Evolutionary conservation across 75 land plant genomes (phyloP).

Genomic region (Selaginella tamariscina): DNA sequence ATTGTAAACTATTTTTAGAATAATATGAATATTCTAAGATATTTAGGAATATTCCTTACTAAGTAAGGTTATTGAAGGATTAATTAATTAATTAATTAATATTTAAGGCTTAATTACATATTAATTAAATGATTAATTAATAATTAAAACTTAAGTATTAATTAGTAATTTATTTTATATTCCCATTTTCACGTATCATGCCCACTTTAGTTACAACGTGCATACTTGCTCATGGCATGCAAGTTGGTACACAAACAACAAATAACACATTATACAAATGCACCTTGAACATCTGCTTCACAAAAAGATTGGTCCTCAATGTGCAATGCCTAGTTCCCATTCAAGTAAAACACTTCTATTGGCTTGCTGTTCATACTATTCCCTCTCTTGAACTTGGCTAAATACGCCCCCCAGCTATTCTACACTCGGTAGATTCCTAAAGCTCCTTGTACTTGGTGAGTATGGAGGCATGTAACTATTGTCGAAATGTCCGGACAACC

Average conservation of each 20-base stretch:
- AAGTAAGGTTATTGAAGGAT: no score
- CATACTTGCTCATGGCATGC: neutral
- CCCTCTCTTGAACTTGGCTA: neutral
- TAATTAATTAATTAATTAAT: no score
- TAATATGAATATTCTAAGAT: no score
- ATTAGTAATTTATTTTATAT: no score
- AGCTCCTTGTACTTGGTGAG: neutral
- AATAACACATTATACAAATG: neutral
- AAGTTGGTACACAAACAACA: neutral
- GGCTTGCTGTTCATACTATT: neutral
- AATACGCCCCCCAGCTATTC: neutral
- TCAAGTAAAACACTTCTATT: neutral
- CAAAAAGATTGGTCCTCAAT: neutral
- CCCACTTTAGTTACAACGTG: no score
- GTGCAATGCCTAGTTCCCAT: neutral
- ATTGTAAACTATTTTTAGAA: no score
- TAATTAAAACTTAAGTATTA: no score
- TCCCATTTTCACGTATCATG: no score
- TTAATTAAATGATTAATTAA: no score
- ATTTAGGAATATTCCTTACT: no score
- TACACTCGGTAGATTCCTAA: neutral
- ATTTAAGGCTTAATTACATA: no score
- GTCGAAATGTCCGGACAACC: neutral
- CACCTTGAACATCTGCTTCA: neutral
- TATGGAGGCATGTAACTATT: neutral